These are phyloP conservation scores for Chlorella sp. DNA, from an alignment of 139 green algal genomes.

Conservation along the genomic window DNA sequence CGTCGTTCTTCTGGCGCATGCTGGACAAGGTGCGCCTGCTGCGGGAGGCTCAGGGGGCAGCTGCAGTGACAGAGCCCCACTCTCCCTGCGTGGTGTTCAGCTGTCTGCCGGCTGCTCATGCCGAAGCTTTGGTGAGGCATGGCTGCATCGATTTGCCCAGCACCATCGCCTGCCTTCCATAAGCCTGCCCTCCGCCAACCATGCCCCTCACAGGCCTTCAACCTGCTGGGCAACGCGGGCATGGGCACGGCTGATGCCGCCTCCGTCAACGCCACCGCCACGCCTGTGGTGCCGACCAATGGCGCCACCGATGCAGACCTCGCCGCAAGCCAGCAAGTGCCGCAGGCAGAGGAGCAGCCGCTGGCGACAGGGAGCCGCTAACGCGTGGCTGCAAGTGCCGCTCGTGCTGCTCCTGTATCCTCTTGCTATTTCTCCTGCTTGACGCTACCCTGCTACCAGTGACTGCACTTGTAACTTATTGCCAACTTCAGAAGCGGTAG, in stretches of 20 bases:
- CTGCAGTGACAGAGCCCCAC: background rate
- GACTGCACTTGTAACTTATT: background rate
- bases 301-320: slow-evolving; percentile 6
- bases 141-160: too few species aligned
- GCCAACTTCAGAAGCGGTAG: too few species aligned
- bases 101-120: background rate
- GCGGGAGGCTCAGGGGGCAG: too few species aligned
- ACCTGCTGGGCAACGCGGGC: slow-evolving; percentile 10
- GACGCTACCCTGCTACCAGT: background rate
- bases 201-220: background rate
- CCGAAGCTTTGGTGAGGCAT: background rate
- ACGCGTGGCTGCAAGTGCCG: too few species aligned
- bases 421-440: background rate
- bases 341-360: slow-evolving; percentile 8
- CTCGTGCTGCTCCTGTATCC: background rate
- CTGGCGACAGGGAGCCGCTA: background rate
- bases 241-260: background rate
- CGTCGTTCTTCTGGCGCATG: slow-evolving; percentile 5
- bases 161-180: too few species aligned
- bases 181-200: too few species aligned
- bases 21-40: background rate
- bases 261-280: background rate
- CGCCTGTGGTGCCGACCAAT: background rate
- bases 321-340: background rate
- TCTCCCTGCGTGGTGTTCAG: too few species aligned